Base-by-base conservation (phyloP, 495 filamentous ascomycete genomes). In the Amorphotheca resinae region DNA sequence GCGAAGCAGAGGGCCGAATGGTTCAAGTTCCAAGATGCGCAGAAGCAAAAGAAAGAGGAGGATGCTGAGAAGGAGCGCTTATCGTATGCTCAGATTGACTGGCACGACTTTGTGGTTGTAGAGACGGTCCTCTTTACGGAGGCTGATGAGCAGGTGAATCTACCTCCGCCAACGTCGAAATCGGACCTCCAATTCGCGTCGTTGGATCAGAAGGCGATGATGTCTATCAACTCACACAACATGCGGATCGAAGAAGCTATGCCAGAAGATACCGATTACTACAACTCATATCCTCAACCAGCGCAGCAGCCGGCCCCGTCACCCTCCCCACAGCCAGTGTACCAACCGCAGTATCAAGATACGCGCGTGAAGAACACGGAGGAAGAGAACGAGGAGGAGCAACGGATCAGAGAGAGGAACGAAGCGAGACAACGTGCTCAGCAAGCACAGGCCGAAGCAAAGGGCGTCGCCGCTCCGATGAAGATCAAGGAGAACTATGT, bases 41-140 rank as follows among this genome's bases (percentile, higher is more conserved):
- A 95, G 61, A 93, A 89, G 59, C 73, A 77, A 43, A 82, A 86
- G 68, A 82, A 91, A 50, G 87, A 94, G 52, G 85, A 93, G 54
- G 76, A 88, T 48, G 81, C 80, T 33, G 86, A 93, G 58, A 77
- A 82, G 53, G 87, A 95, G 60, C 76, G 77, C 42, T 61, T 93
- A 16, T 75, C 84, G 48, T 96, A 89, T 55, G 80, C 83, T 7
- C 80, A 89, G 54, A 91, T 98, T 50, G 91, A 98, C 58, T 98
- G 91, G 91, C 87, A 95, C 53, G 91, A 96, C 60, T 96, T 96
- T 50, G 81, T 88, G 18, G 79, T 98, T 21, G 87, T 95, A 17
- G 91, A 95, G 63, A 95, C 89, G 2, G 86, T 96, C n/a, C 63
- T 82, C 21, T 98, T 98, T 62, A 86, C 76, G 41, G 93, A 95